Evolutionary conservation across 1,139 yeast species (phyloP), one percentile per base, ranked within the genome.

Genomic region (Geotrichum fermentans): DNA sequence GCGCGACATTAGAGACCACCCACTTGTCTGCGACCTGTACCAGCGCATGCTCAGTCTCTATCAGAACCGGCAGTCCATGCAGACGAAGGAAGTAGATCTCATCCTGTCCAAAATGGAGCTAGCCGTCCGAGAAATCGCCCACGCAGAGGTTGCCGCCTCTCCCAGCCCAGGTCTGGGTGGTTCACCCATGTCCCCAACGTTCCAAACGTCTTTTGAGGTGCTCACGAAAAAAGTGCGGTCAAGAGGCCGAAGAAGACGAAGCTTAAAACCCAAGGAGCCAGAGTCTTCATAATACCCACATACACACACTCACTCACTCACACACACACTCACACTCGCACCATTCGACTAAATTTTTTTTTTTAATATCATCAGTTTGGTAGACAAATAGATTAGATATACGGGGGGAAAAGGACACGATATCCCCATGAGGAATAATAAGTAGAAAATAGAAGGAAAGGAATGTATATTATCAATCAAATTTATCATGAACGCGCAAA

Each of bases 1-100:
- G 13, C 20, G 47, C 6, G 51, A 47, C 34, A 34, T 47, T 18
- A 34, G 51, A 32, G 51, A 47, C 14, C 50, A 47, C 26, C 50
- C 50, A 4, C 21, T 18, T 7, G 50, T 47, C 2, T 26, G 43
- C 24, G 46, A 42, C 28, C 22, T 37, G 5, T 47, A 47, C 22
- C 46, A 36, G 18, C 40, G 44, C n/a, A 21, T 47, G 30, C 29
- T 42, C 17, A 21, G n/a, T 11, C 21, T 40, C 11, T 39, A 47
- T n/a, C 37, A 41, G 14, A 38, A 35, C 14, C 22, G 38, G 16
- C 41, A 42, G 11, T 16, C 43, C 7, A 21, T 47, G 30, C n/a
- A 29, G 13, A 18, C 28, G 14, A 41, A 35, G 18, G 50, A 47
- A 6, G 36, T 47, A 17, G 50, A 47, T 30, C 8, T 17, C n/a